Base-by-base conservation (phyloP, 306 rosid species). In the apple (Malus domestica) region DNA sequence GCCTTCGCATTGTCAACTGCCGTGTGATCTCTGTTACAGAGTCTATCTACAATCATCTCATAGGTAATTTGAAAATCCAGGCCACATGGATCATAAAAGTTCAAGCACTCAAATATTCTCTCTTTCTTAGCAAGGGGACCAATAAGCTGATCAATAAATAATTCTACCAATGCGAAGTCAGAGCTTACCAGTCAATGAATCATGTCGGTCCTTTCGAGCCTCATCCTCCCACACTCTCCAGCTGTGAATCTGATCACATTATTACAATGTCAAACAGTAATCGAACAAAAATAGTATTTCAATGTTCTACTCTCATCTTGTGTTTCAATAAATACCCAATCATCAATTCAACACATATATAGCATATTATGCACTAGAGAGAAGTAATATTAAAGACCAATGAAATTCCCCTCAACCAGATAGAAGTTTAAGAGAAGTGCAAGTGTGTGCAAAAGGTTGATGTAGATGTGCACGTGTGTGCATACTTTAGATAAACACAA, bases 141-240 rank as follows among this genome's bases (percentile, higher is more conserved):
- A 40, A 23, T 38, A 60, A 49, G 20, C 32, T 19, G 69, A 52
- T 32, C n/a, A 0, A 27, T 44, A 63, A 32, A 70, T 8, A 35
- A 66, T 42, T 66, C 52, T 58, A 66, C 60, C 15, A 80, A 33
- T 22, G 38, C 40, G 30, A 78, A 44, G 35, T 70, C 71, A 76
- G 70, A 83, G 82, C 86, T 86, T 83, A 95, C 99, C 90, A 29
- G 76, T 64, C 84, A 89, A 83, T 66, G 83, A 80, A 80, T 86
- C 46, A 76, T 83, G 91, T 68, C 65, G 84, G 81, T 89, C 98
- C 95, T 86, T 75, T 74, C 81, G 97, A 80, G 98, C 98, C 82
- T 88, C 96, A 33, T 89, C 90, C 74, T 95, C 99, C 99, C 99
- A 95, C 67, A 23, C 85, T 85, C 99, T 89, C 99, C 99, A 95